A percentile compares a stretch with the other conserved stretches of the same genome.
Evolutionary conservation across 2,329 filamentous ascomycete genomes (phyloP).

Genomic region (Epichloe aotearoae): DNA sequence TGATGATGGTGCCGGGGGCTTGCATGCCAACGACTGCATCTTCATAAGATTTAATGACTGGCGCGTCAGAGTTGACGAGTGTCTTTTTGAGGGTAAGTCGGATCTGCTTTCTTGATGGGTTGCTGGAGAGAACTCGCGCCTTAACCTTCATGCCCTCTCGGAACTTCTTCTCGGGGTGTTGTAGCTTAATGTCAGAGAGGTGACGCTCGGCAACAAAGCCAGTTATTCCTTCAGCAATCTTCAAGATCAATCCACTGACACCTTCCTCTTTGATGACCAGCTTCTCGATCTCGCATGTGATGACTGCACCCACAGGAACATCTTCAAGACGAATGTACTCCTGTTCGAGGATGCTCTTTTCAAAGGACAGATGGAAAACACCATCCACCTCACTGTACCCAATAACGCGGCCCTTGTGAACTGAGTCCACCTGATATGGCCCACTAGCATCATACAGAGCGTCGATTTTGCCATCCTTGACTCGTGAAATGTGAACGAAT

Average conservation of each 20-base stretch:
- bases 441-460: conserved; percentile 64
- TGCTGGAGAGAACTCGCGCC: conserved; percentile 69
- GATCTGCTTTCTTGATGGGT: conserved; percentile 63
- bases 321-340: conserved; percentile 87
- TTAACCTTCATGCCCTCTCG: conserved; percentile 74
- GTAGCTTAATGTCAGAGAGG: conserved; percentile 72
- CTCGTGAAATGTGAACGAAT: conserved; percentile 87
- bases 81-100: conserved; percentile 90
- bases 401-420: conserved; percentile 69
- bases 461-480: conserved; percentile 84
- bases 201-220: conserved; percentile 85
- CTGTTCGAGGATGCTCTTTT: conserved; percentile 71
- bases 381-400: conserved; percentile 83
- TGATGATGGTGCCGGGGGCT: conserved; percentile 80
- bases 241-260: conserved; percentile 67
- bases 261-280: conserved; percentile 68
- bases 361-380: conserved; percentile 71
- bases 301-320: conserved; percentile 64
- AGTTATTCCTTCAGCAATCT: conserved; percentile 72
- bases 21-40: conserved; percentile 62
- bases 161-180: conserved; percentile 95
- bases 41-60: conserved; percentile 67
- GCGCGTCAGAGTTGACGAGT: conserved; percentile 74
- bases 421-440: conserved; percentile 62
- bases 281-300: conserved; percentile 76